Conservation (phyloP, 495 filamentous ascomycete species). For the Apiosordaria backusii region DNA sequence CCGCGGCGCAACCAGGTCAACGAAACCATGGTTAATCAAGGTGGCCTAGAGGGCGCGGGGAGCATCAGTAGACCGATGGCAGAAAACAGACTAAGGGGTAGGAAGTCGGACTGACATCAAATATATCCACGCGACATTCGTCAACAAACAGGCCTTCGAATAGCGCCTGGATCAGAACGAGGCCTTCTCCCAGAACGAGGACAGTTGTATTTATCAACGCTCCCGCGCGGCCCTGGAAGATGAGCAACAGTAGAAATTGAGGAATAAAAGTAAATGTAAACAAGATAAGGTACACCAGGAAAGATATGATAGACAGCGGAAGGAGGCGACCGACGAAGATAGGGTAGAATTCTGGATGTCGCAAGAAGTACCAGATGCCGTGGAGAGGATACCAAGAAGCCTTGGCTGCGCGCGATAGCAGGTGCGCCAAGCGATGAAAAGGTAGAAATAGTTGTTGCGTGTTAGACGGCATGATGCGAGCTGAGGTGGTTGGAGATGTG, state of each 20-base stretch:
- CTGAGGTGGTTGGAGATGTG: background rate
- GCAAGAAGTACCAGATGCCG: constrained; percentile 75
- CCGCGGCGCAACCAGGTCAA: constrained; percentile 62
- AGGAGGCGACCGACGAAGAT: constrained; percentile 68
- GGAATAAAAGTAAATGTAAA: constrained; percentile 89
- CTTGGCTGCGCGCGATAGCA: constrained; percentile 21
- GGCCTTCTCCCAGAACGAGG: constrained; percentile 76
- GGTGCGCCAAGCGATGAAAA: background rate
- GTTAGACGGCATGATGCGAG: background rate
- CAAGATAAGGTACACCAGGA: constrained; percentile 67
- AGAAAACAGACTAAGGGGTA: background rate
- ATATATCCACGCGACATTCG: constrained; percentile 83
- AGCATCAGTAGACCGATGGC: constrained; percentile 5
- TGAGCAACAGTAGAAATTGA: constrained; percentile 71
- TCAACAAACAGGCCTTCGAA: constrained; percentile 79
- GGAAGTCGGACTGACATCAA: constrained; percentile 62
- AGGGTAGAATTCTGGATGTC: constrained; percentile 59
- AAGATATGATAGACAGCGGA: constrained; percentile 67
- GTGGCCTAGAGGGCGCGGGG: constrained; percentile 34
- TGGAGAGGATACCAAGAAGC: constrained; percentile 37
- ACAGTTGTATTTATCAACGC: constrained; percentile 72
- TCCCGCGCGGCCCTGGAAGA: constrained; percentile 76
- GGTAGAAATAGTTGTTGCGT: background rate
- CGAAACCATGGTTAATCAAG: constrained; percentile 48
- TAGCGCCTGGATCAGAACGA: constrained; percentile 72